phyloP scores from a whole-genome alignment of 108 stramenopile species.

The Hondaea fermentalgiana region DNA sequence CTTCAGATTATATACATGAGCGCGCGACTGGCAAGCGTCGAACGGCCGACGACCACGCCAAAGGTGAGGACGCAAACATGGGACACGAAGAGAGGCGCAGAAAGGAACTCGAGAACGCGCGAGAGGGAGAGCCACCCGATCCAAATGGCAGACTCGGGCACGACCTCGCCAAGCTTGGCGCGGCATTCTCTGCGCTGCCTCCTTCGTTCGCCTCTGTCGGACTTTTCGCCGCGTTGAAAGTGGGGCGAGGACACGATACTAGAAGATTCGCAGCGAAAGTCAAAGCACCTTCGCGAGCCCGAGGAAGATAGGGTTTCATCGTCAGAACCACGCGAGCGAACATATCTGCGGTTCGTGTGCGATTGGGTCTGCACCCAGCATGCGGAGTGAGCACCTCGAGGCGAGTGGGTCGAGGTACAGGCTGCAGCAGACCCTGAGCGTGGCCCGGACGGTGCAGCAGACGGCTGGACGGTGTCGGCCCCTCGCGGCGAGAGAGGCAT shows the following conservation, averaged over 20 bases:
- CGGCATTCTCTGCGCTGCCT: neutral
- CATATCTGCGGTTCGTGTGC: neutral
- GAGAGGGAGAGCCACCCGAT: neutral
- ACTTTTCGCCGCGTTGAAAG: neutral
- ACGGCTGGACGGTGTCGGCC: neutral
- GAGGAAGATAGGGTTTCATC: neutral
- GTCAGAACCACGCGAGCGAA: neutral
- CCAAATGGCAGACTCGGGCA: neutral
- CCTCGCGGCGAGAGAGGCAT: neutral
- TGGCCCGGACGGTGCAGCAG: too few species aligned
- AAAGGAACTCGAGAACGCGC: neutral
- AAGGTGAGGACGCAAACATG: neutral
- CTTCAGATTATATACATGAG: neutral
- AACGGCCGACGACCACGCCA: neutral
- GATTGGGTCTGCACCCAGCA: too few species aligned
- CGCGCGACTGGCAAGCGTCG: neutral
- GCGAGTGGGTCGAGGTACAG: too few species aligned
- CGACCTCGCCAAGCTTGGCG: neutral
- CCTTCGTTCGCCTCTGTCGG: neutral
- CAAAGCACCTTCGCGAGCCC: neutral
- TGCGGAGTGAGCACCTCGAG: too few species aligned
- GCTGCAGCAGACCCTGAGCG: too few species aligned
- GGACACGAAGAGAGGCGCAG: neutral
- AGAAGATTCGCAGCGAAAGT: neutral
- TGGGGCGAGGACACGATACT: neutral